Evolutionary conservation across 495 filamentous ascomycete species (phyloP).

Genomic region (Delitschia confertaspora): DNA sequence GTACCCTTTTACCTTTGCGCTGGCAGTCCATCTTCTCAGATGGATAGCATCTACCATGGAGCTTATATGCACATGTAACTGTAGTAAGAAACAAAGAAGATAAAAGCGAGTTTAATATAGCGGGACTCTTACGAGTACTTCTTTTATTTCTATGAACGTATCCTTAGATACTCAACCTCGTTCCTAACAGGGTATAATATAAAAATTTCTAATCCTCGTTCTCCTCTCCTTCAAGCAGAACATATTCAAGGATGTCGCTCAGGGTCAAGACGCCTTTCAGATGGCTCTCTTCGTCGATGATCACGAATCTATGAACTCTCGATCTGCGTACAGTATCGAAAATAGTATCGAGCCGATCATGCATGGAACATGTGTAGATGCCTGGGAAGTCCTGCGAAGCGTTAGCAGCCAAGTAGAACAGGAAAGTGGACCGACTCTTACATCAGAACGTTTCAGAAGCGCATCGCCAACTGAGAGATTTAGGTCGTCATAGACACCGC

Average conservation of each 20-base stretch:
- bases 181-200: too few relatives aligned
- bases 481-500: constrained; percentile 84
- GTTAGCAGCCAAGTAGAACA: constrained; percentile 17
- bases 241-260: constrained; percentile 93
- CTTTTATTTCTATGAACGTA: too few relatives aligned
- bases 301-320: constrained; percentile 82
- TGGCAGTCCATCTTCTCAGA: too few relatives aligned
- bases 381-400: constrained; percentile 71
- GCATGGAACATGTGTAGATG: constrained; percentile 88
- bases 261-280: constrained; percentile 86
- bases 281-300: constrained; percentile 79
- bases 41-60: too few relatives aligned
- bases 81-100: too few relatives aligned
- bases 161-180: too few relatives aligned
- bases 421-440: constrained; percentile 33
- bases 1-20: too few relatives aligned
- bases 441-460: constrained; percentile 72
- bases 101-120: too few relatives aligned
- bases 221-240: constrained; percentile 76
- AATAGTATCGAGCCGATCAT: constrained; percentile 88
- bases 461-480: constrained; percentile 82
- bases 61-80: too few relatives aligned
- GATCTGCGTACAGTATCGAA: constrained; percentile 95
- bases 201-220: constrained; percentile 36
- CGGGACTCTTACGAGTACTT: too few relatives aligned